Evolutionary conservation across 306 rosid species (phyloP).

Genomic region (Boehmeria nivea): DNA sequence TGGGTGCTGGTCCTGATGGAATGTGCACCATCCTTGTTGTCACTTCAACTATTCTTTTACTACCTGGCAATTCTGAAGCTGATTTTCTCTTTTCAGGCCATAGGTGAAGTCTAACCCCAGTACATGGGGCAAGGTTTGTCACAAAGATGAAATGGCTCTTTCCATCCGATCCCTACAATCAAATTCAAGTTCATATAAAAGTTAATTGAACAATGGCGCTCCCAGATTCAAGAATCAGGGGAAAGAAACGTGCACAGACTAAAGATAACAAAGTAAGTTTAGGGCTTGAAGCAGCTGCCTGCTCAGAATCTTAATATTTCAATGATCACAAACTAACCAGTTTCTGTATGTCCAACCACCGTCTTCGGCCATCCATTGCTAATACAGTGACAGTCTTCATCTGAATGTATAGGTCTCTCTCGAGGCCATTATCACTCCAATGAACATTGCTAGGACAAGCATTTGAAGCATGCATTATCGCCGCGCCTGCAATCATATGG

Average conservation of each 20-base stretch:
- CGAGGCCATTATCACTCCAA: constrained; percentile 92
- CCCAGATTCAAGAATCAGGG: background rate
- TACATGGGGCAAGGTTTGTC: constrained; percentile 93
- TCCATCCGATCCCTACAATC: constrained; percentile 68
- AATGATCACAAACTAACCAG: constrained; percentile 46
- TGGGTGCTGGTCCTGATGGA: constrained; percentile 99
- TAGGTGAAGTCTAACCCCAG: constrained; percentile 90
- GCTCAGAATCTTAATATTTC: background rate
- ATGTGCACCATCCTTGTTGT: constrained; percentile 87
- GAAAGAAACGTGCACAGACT: background rate
- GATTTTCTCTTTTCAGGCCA: constrained; percentile 88
- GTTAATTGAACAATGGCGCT: too few species aligned
- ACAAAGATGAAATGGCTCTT: constrained; percentile 85
- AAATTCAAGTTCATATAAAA: background rate
- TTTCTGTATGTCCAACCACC: constrained; percentile 93
- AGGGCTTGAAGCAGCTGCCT: background rate
- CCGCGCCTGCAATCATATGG: constrained; percentile 48
- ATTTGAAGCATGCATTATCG: constrained; percentile 32
- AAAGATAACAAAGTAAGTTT: background rate
- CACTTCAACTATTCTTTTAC: constrained; percentile 68
- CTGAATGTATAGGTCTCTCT: constrained; percentile 81
- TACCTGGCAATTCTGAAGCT: constrained; percentile 45
- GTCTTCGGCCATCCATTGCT: constrained; percentile 99
- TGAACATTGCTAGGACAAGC: constrained; percentile 64
- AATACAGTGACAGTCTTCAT: constrained; percentile 70